Evolutionary conservation across 148 eudicot genomes (phyloP).

Genomic region (Rhododendron molle): DNA sequence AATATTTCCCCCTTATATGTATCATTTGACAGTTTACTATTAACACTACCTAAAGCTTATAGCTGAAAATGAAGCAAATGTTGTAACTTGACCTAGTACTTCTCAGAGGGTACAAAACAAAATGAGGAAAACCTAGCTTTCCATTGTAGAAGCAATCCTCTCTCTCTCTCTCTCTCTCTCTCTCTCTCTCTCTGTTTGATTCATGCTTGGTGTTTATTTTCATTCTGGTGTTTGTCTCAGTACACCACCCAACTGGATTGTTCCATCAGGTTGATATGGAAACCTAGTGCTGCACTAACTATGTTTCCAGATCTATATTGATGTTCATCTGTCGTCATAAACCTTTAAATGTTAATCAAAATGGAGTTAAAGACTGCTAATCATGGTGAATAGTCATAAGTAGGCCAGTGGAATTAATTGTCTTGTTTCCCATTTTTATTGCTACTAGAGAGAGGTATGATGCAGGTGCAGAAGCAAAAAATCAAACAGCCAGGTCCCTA

Average conservation of each 20-base stretch:
- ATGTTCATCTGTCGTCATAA: background rate
- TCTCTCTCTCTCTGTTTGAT: too few species aligned
- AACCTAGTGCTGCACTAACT: background rate
- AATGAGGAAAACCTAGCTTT: background rate
- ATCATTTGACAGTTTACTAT: background rate
- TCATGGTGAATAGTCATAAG: background rate
- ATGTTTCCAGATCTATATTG: background rate
- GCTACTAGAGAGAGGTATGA: background rate
- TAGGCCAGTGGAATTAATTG: background rate
- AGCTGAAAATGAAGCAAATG: background rate
- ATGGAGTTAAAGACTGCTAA: background rate
- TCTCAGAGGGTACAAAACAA: background rate
- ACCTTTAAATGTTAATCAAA: background rate
- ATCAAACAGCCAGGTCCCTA: background rate
- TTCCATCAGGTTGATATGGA: background rate
- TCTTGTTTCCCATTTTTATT: background rate
- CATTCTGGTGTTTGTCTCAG: background rate
- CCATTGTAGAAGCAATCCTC: background rate
- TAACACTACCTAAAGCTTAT: background rate
- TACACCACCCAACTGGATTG: background rate
- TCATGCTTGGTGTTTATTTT: background rate
- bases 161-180: background rate
- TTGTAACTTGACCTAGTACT: background rate
- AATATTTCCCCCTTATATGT: slow-evolving; percentile 9
- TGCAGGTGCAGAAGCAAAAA: background rate